Evolutionary conservation across 177 flowering plant genomes (phyloP).

Genomic region (Tripterygium wilfordii): DNA sequence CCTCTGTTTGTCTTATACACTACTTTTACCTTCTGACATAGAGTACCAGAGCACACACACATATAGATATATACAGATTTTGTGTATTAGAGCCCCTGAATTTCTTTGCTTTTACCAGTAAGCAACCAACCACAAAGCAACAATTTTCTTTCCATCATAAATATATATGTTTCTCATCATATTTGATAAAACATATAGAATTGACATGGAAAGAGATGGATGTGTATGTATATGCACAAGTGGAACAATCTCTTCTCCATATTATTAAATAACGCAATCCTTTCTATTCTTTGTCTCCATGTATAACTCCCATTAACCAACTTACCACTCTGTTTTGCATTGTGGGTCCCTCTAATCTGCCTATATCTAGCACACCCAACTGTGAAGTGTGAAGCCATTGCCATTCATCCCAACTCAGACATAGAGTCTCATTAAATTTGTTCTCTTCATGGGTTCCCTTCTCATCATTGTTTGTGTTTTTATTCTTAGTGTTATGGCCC

Average conservation of each 20-base stretch:
- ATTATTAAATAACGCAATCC: conserved; percentile 1
- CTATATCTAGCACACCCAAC: no score
- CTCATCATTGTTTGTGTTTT: conserved; percentile 12
- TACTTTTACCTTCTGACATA: no score
- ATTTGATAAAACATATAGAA: neutral
- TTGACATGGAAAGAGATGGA: neutral
- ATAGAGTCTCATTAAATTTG: no score
- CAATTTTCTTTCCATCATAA: no score
- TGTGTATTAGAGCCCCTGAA: neutral
- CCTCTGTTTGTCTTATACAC: no score
- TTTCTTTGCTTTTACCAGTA: conserved; percentile 7
- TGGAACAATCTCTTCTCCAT: neutral
- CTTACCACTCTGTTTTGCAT: conserved; percentile 13
- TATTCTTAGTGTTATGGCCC: conserved; percentile 22
- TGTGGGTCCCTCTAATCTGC: no score
- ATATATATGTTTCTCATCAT: neutral
- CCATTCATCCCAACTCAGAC: no score
- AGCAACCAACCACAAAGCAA: conserved; percentile 6
- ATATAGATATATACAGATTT: no score
- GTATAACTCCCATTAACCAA: conserved; percentile 25
- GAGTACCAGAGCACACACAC: no score
- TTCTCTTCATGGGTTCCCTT: conserved; percentile 18
- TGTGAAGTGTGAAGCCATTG: no score
- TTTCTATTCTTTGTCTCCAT: conserved; percentile 12
- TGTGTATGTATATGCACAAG: conserved; percentile 1